phyloP scores from a whole-genome alignment of 2,329 filamentous ascomycete genomes.

The Biscogniauxia mediterranea region DNA sequence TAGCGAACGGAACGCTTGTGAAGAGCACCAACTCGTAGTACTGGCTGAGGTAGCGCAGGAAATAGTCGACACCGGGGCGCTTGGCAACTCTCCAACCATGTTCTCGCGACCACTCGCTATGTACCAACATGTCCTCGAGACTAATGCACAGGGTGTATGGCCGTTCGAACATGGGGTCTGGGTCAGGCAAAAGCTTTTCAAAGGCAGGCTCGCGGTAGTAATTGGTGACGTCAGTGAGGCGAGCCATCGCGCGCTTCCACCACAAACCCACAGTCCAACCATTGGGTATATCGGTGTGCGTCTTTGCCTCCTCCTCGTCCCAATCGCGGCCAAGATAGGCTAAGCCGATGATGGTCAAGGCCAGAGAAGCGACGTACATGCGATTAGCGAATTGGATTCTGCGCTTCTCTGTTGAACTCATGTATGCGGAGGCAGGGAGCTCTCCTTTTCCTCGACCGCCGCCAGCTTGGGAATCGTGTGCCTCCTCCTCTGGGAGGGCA shows the following conservation, averaged over 20 bases:
- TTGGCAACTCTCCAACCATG: constrained; percentile 96
- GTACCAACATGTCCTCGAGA: constrained; percentile 89
- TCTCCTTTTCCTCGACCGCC: constrained; percentile 58
- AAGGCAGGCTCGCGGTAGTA: constrained; percentile 98
- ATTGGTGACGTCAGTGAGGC: constrained; percentile 71
- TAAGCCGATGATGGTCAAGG: constrained; percentile 55
- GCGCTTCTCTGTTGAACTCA: constrained; percentile 85
- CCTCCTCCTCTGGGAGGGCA: constrained; percentile 38
- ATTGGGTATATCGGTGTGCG: constrained; percentile 70
- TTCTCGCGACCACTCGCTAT: constrained; percentile 91
- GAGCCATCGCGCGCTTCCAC: constrained; percentile 77
- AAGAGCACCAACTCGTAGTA: constrained; percentile 98
- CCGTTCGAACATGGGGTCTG: constrained; percentile 74
- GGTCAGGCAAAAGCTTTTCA: constrained; percentile 83
- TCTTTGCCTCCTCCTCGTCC: constrained; percentile 72
- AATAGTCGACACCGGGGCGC: constrained; percentile 93
- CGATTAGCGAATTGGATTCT: constrained; percentile 74
- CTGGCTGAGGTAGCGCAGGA: constrained; percentile 91
- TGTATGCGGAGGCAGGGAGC: constrained; percentile 75
- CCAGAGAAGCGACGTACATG: constrained; percentile 62
- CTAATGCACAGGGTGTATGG: constrained; percentile 92
- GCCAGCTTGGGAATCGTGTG: constrained; percentile 40
- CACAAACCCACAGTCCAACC: constrained; percentile 75
- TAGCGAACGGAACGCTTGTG: constrained; percentile 80
- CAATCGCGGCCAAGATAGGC: constrained; percentile 86